Evolutionary conservation across 192 early-diverging fungal species (phyloP).

Genomic region (Podila epigama): DNA sequence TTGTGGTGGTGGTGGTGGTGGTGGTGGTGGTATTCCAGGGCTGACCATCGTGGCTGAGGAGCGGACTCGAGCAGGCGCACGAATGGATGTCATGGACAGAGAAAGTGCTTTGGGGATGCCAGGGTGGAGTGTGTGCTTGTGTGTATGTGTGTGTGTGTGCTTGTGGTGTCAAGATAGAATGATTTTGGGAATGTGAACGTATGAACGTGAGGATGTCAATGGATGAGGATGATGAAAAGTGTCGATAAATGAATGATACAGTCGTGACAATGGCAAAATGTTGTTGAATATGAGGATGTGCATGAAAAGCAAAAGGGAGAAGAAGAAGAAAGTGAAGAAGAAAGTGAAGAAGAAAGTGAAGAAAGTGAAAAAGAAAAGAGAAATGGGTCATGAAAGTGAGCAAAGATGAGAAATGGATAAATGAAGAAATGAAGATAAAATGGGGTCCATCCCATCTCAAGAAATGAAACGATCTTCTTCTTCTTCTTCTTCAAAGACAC

Average conservation of each 20-base stretch:
- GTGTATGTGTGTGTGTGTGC: not conserved
- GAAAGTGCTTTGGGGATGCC: not conserved
- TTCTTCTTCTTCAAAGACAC: too few relatives aligned
- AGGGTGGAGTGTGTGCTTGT: not conserved
- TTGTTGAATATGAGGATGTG: not conserved
- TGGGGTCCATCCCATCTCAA: too few relatives aligned
- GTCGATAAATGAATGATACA: not conserved
- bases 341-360: not conserved
- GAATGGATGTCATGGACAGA: constrained; percentile 7
- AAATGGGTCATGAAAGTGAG: not conserved
- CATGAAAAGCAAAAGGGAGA: not conserved
- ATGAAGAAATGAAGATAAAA: too few relatives aligned
- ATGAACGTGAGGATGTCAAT: not conserved
- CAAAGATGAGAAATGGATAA: not conserved
- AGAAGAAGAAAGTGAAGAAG: not conserved
- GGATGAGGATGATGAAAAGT: not conserved
- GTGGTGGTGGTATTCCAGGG: not conserved
- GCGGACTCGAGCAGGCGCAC: constrained; percentile 17
- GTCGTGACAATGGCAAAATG: not conserved
- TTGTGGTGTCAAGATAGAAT: not conserved
- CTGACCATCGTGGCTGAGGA: constrained; percentile 18
- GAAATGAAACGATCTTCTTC: too few relatives aligned
- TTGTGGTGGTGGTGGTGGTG: not conserved
- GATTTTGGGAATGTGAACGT: not conserved
- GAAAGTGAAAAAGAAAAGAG: not conserved